Percentiles rank a stretch among this genome's conserved stretches.
Evolutionary conservation across 164 flowering plant species (phyloP).

Genomic region (Tetracentron sinense): DNA sequence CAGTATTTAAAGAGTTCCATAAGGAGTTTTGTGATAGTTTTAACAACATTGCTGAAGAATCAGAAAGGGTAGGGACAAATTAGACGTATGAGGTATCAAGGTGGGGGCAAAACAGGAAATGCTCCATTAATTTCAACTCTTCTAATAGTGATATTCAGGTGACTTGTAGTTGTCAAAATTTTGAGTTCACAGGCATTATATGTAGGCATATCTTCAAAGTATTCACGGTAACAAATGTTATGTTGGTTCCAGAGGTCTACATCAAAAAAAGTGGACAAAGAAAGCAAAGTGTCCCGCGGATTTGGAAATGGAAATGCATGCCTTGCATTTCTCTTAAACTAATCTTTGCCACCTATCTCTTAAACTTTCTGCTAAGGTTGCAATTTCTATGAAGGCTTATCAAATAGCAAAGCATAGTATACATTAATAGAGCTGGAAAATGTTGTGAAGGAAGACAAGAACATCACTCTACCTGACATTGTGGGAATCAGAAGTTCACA

Average conservation of each 20-base stretch:
- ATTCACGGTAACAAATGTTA: background rate
- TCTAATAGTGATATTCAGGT: background rate
- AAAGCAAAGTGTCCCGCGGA: background rate
- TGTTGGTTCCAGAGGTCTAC: background rate
- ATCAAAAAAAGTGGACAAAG: background rate
- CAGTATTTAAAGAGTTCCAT: conserved; percentile 4
- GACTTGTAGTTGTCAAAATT: background rate
- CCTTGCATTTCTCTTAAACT: background rate
- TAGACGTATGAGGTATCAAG: background rate
- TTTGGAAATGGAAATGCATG: background rate
- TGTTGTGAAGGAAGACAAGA: background rate
- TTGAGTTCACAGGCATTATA: background rate
- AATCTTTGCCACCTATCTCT: background rate
- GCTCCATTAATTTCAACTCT: background rate
- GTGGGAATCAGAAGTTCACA: background rate
- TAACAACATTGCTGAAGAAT: background rate
- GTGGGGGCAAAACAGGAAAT: background rate
- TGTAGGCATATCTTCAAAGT: conserved; percentile 3
- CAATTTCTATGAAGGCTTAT: background rate
- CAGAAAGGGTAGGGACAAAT: background rate
- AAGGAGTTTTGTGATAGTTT: background rate
- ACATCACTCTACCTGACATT: background rate
- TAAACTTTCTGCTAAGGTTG: background rate
- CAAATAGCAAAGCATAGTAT: background rate
- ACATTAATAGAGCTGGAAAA: background rate